A percentile compares a stretch with the other conserved stretches of the same genome.
Conservation (phyloP, 2,329 filamentous ascomycete genomes). For the Chaetomiaceae sp. region DNA sequence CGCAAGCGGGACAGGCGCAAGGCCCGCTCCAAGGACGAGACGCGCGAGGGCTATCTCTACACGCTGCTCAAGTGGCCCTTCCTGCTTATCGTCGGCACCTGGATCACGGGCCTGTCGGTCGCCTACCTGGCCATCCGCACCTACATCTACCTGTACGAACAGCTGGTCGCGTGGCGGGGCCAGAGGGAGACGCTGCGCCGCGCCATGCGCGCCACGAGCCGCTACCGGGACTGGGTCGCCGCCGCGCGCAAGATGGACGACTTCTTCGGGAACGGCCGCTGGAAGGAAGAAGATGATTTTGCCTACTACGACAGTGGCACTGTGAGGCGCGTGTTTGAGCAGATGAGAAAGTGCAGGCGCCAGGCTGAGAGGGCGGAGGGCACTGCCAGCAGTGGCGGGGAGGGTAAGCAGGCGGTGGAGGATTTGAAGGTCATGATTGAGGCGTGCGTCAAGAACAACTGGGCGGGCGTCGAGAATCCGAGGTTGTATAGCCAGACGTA, state of each 20-base stretch:
- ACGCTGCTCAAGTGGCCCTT: constrained; percentile 88
- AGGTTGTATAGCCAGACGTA: constrained; percentile 97
- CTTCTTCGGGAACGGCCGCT: constrained; percentile 73
- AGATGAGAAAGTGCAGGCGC: constrained; percentile 63
- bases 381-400: constrained; percentile 29
- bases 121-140: constrained; percentile 76
- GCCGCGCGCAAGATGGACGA: constrained; percentile 74
- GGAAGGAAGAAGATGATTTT: constrained; percentile 74
- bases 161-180: constrained; percentile 85
- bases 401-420: constrained; percentile 54
- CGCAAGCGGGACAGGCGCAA: constrained; percentile 1
- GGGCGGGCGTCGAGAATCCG: constrained; percentile 89
- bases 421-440: constrained; percentile 75
- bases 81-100: constrained; percentile 70
- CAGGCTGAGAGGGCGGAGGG: constrained; percentile 45
- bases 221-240: constrained; percentile 77
- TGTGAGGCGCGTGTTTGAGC: constrained; percentile 68
- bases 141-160: constrained; percentile 91
- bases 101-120: constrained; percentile 68
- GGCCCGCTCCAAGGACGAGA: constrained; percentile 77
- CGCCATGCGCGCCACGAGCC: constrained; percentile 65
- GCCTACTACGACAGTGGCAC: constrained; percentile 87
- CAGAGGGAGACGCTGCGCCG: constrained; percentile 65
- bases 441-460: constrained; percentile 96
- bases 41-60: constrained; percentile 88